A percentile compares a stretch with the other conserved stretches of the same genome.
phyloP scores from a whole-genome alignment of 2,329 filamentous ascomycete species.

The Xenoacremonium recifei region DNA sequence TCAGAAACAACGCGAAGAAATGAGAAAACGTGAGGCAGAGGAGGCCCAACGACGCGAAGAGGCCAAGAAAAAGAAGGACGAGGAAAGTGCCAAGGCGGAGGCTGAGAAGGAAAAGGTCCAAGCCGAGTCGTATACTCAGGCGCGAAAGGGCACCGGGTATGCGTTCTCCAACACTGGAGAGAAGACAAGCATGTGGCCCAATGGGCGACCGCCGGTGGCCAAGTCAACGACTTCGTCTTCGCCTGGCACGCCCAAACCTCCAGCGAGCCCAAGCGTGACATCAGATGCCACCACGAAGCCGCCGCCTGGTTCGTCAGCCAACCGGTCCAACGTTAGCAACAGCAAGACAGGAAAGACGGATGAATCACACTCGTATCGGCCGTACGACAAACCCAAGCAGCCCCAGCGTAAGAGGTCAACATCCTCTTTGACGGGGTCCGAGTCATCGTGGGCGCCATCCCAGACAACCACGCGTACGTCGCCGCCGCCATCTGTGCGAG shows the following conservation, averaged over 20 bases:
- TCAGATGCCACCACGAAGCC: conserved; percentile 25
- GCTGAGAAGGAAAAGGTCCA: conserved; percentile 28
- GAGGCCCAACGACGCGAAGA: conserved; percentile 21
- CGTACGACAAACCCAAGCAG: conserved; percentile 69
- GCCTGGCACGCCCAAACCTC: conserved; percentile 18
- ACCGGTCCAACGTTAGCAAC: conserved; percentile 59
- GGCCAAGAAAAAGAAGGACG: conserved; percentile 39
- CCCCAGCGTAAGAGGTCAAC: conserved; percentile 60
- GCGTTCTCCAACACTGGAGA: conserved; percentile 66
- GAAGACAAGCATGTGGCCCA: conserved; percentile 69
- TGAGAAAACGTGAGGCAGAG: conserved; percentile 22
- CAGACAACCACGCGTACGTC: conserved; percentile 81
- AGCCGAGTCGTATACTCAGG: conserved; percentile 27
- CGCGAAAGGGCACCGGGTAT: conserved; percentile 53
- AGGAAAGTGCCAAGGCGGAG: conserved; percentile 33
- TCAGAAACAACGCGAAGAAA: conserved; percentile 14
- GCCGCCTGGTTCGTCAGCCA: conserved; percentile 46
- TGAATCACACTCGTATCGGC: conserved; percentile 68
- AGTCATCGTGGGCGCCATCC: conserved; percentile 83
- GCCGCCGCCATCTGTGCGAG: conserved; percentile 74
- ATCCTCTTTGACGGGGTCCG: conserved; percentile 64
- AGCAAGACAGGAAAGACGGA: neutral
- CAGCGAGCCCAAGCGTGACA: conserved; percentile 20
- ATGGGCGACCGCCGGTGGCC: conserved; percentile 49
- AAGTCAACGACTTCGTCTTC: conserved; percentile 23